Conservation (phyloP, 805 yeast species). For the Metschnikowia gelsemii region DNA sequence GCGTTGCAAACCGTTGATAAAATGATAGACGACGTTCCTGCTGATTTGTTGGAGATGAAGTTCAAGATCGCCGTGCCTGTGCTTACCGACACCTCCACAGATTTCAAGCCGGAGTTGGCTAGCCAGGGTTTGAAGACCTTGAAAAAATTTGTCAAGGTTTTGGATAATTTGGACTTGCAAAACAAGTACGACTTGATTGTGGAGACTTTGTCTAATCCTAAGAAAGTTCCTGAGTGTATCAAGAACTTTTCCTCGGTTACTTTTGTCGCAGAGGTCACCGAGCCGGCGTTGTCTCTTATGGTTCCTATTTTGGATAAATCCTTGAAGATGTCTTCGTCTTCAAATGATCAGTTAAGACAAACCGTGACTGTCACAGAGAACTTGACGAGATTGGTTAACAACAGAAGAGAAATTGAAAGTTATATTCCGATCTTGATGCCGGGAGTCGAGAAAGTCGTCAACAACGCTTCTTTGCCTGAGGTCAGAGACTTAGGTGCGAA, state of each 20-base stretch:
- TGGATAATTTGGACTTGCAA: slow-evolving; percentile 89
- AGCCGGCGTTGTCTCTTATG: slow-evolving; percentile 84
- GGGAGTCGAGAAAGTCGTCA: slow-evolving; percentile 84
- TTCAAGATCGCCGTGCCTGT: slow-evolving; percentile 80
- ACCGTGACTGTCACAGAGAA: slow-evolving; percentile 95
- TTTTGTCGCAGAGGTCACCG: slow-evolving; percentile 97
- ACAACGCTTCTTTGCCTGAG: slow-evolving; percentile 92
- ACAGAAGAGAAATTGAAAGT: slow-evolving; percentile 84
- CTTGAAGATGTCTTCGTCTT: slow-evolving; percentile 77
- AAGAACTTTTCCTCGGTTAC: slow-evolving; percentile 89
- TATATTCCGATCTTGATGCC: slow-evolving; percentile 86
- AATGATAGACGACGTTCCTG: slow-evolving; percentile 74
- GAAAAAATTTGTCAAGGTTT: slow-evolving; percentile 67
- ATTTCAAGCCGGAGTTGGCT: slow-evolving; percentile 94
- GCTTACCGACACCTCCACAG: slow-evolving; percentile 86
- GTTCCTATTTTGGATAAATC: slow-evolving; percentile 94
- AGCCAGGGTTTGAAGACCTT: slow-evolving; percentile 75
- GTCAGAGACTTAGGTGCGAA: slow-evolving; percentile 90
- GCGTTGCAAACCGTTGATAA: slow-evolving; percentile 73
- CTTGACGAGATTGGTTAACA: slow-evolving; percentile 90
- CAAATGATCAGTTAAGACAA: slow-evolving; percentile 95
- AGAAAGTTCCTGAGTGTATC: slow-evolving; percentile 84
- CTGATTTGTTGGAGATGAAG: slow-evolving; percentile 78
- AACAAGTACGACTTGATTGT: slow-evolving; percentile 82
- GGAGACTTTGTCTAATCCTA: slow-evolving; percentile 87